These are phyloP conservation scores for Sisymbrium altissimum DNA, from an alignment of 345 rosid genomes.

Conservation along the genomic window DNA sequence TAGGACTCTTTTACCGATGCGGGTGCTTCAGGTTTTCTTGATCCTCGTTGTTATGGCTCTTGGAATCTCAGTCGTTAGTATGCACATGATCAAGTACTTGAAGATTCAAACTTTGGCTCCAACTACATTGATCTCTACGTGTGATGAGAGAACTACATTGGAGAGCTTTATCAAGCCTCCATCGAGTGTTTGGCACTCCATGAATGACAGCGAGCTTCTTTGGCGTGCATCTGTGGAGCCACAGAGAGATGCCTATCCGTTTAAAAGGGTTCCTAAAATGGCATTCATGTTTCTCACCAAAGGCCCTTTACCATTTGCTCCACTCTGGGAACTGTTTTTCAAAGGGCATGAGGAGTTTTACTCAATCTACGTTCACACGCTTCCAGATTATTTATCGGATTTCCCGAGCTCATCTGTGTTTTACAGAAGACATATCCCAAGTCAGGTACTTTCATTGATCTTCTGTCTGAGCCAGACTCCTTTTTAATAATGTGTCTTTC, in stretches of 20 bases:
- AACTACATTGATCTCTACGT: constrained; percentile 33
- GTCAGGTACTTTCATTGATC: constrained; percentile 54
- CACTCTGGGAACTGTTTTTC: constrained; percentile 90
- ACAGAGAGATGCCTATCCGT: constrained; percentile 46
- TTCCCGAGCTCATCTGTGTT: constrained; percentile 61
- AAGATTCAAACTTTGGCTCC: constrained; percentile 30
- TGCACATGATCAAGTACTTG: constrained; percentile 44
- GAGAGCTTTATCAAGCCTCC: constrained; percentile 59
- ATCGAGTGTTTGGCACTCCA: constrained; percentile 48
- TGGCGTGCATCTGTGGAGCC: constrained; percentile 86
- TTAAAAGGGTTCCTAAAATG: constrained; percentile 71
- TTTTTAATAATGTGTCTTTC: neutral
- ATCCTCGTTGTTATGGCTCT: constrained; percentile 42
- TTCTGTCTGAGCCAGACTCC: neutral
- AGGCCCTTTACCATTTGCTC: constrained; percentile 79
- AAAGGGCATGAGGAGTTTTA: constrained; percentile 58
- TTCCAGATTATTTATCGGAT: constrained; percentile 48
- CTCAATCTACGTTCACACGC: constrained; percentile 62
- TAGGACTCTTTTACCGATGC: constrained; percentile 41
- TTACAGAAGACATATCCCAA: constrained; percentile 71
- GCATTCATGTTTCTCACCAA: constrained; percentile 94
- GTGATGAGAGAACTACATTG: constrained; percentile 27
- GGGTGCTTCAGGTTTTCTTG: constrained; percentile 42
- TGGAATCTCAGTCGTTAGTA: constrained; percentile 47
- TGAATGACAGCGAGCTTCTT: constrained; percentile 72